A percentile compares a stretch with the other conserved stretches of the same genome.
Conservation (phyloP, 1,139 yeast species). For the Taphrina confusa region DNA sequence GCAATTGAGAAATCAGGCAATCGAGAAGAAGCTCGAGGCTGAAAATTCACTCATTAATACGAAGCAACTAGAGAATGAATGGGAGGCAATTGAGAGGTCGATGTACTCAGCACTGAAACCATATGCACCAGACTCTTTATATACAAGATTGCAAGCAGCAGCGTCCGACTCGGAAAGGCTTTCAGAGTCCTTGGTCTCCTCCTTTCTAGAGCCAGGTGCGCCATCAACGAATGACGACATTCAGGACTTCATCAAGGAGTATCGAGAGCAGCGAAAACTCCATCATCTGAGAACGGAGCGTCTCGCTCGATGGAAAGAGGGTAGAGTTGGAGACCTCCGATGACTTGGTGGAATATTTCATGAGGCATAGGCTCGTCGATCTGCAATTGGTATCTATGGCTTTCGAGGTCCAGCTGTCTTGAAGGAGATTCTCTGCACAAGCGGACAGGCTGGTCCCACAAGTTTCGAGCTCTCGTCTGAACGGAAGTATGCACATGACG, state of each 20-base stretch:
- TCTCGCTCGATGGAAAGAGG: conserved; percentile 64
- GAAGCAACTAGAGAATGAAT: conserved; percentile 42
- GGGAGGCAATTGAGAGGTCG: conserved; percentile 47
- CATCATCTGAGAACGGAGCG: conserved; percentile 63
- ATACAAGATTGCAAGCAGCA: conserved; percentile 44
- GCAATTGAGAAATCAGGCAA: conserved; percentile 2
- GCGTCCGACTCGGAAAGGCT: conserved; percentile 46
- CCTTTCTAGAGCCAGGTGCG: conserved; percentile 43
- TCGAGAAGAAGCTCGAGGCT: conserved; percentile 4
- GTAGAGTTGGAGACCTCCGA: conserved; percentile 58
- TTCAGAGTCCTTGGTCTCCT: conserved; percentile 46
- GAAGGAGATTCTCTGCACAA: no score
- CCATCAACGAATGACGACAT: conserved; percentile 39
- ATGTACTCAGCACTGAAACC: conserved; percentile 51
- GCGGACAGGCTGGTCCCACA: no score
- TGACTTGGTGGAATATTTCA: no score
- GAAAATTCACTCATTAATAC: conserved; percentile 36
- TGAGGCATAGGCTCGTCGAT: no score
- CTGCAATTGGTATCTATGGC: no score
- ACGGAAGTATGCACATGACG: no score
- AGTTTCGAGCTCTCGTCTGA: no score
- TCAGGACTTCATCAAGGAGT: conserved; percentile 51
- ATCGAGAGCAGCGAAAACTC: conserved; percentile 52
- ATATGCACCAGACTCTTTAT: conserved; percentile 46
- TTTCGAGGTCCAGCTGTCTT: no score